Base-by-base conservation (phyloP, 176 grass and related monocot species). In the Lolium multiflorum region DNA sequence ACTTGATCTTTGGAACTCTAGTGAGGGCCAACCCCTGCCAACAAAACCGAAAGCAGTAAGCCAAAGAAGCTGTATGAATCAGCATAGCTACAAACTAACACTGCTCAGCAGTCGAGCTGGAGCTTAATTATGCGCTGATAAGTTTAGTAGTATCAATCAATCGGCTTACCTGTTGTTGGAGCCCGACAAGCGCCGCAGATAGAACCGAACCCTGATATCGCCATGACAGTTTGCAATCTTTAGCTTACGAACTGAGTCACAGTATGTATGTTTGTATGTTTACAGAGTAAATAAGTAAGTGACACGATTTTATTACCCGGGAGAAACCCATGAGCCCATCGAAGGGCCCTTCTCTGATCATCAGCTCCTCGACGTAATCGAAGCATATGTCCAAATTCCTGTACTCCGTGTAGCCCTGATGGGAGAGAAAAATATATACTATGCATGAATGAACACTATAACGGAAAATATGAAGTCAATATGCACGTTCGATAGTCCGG, bases 261-360 rank as follows among this genome's bases (percentile, higher is more conserved):
- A 6, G 43, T n/a, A 83, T n/a, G n/a, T n/a, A n/a, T n/a, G n/a
- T n/a, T n/a, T n/a, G n/a, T 83, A 44, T 10, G 10, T 9, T 46
- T 62, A 3, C 9, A 25, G 20, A n/a, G n/a, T n/a, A n/a, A 3
- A 15, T 3, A 62, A 18, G 6, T 9, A 70, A 14, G 13, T 39
- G 4, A 3, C 20, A 12, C 17, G 16, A 44, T 46, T 0, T 6
- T 21, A 6, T 71, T 85, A 95, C 94, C 91, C 91, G 92, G 20
- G 96, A 98, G 84, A 98, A 98, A 55, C 97, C 97, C 92, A 98
- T 91, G 55, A 98, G 18, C 1, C 97, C 97, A 61, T 98, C 97
- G 46, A 98, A 94, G 17, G 97, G 97, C 0, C 94, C 97, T 24
- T 94, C 86, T 25, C 82, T 85, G 25, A 98, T 92, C 85, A 98